Conservation (phyloP, 306 rosid genomes). For the Gleditsia sinensis region DNA sequence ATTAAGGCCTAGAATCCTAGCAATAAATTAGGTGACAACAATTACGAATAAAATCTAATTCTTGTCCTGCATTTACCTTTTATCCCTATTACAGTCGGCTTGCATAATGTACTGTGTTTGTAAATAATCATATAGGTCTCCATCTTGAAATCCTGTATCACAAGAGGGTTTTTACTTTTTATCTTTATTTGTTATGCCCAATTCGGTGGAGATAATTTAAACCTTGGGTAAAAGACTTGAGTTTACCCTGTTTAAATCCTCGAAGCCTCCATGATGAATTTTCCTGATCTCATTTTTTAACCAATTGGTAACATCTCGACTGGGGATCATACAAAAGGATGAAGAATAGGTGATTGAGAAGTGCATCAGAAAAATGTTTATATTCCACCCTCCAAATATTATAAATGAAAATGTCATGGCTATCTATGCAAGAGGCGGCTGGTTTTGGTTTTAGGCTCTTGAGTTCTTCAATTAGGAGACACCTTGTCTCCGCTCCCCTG, state of each 20-base stretch:
- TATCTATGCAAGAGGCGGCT: conserved; percentile 22
- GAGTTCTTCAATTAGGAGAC: conserved; percentile 47
- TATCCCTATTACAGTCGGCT: neutral
- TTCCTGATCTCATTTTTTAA: conserved; percentile 3
- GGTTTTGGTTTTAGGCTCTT: conserved; percentile 9
- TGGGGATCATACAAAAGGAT: too few relatives aligned
- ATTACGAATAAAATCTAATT: too few relatives aligned
- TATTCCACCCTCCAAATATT: conserved; percentile 12
- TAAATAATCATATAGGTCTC: neutral
- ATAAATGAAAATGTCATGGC: conserved; percentile 7
- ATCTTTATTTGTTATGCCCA: neutral
- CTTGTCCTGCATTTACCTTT: neutral
- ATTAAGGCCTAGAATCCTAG: too few relatives aligned
- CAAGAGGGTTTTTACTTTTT: neutral
- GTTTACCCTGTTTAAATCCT: neutral
- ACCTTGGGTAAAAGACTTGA: neutral
- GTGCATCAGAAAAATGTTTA: neutral
- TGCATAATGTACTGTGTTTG: neutral
- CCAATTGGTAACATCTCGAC: too few relatives aligned
- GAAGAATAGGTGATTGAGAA: neutral
- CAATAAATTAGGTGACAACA: too few relatives aligned
- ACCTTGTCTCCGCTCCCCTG: conserved; percentile 33
- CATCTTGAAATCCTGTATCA: neutral
- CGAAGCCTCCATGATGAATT: neutral
- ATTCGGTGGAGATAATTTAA: neutral